Base-by-base conservation (phyloP, 768 basidiomycete species). In the Psilocybe cubensis region DNA sequence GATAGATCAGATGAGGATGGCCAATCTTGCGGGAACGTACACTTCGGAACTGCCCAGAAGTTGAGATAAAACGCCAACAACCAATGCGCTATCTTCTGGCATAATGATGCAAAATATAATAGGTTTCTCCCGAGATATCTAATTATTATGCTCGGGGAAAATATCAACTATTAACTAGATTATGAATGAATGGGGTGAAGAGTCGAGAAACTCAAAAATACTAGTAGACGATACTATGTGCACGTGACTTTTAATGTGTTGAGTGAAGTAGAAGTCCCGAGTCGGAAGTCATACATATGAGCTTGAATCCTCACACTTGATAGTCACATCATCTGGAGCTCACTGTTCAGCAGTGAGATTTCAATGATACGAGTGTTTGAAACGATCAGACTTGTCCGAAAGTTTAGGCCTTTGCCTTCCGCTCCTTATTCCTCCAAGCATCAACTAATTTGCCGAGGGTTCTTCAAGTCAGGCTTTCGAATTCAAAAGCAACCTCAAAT, bases 41-140 rank as follows among this genome's bases (percentile, higher is more conserved):
- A 63, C 60, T 14, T 28, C 25, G 46, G 64, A 61, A 38, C 66
- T 65, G 35, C 66, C 63, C 21, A 75, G 58, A 17, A 72, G 43
- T 25, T 66, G 59, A 21, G 68, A 66, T n/a, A 74, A 54, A 25
- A 54, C 52, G 35, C 14, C 14, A n/a, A 38, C 35, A 11, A 38
- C 14, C 14, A 38, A n/a, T n/a, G n/a, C n/a, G n/a, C n/a, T n/a
- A n/a, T n/a, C n/a, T n/a, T n/a, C n/a, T n/a, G n/a, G n/a, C n/a
- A n/a, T n/a, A n/a, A n/a, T n/a, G n/a, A n/a, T n/a, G n/a, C n/a
- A n/a, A n/a, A n/a, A n/a, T n/a, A n/a, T n/a, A n/a, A n/a, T n/a
- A n/a, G n/a, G n/a, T n/a, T n/a, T n/a, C n/a, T n/a, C n/a, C n/a
- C n/a, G n/a, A n/a, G n/a, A n/a, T n/a, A n/a, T n/a, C n/a, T n/a